Base-by-base conservation (phyloP, 495 filamentous ascomycete species). In the Penicillium cosmopolitanum region DNA sequence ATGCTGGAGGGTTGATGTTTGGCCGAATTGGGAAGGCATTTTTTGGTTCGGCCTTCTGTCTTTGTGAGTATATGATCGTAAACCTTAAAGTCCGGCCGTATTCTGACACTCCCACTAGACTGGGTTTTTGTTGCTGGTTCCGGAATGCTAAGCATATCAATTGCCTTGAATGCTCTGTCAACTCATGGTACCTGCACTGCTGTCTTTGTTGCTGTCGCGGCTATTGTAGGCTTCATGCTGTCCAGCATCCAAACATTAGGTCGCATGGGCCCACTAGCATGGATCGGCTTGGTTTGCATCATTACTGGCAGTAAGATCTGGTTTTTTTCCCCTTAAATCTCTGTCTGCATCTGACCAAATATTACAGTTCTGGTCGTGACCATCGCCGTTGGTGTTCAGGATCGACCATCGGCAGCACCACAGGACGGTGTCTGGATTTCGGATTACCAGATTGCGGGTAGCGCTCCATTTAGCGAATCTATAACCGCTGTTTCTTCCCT, bases 401-500 rank as follows among this genome's bases (percentile, higher is more conserved):
- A 78, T 53, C 69, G 75, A 16, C 76, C 77, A 6, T 64, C 71
- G 3, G 53, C 68, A 7, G 75, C 74, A 12, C 76, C 77, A 0
- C 58, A 62, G 50, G 66, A 62, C 16, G 70, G 61, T 3, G 15
- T 53, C 9, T 79, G 65, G 76, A 50, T 58, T 2, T 64, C 71
- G 3, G 68, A 78, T 52, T 76, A 67, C 47, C 68, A 72, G 33
- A 47, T 77, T 34, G 21, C 75, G 51, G 35, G 50, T 53, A 68
- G 56, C 35, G 62, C 74, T 3, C 58, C 56, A 4, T 77, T 79
- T 50, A 55, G 60, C 10, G 61, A 73, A 15, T 74, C 68, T 19
- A 73, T 91, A 57, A 80, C 86, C 35, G 84, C 86, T 9, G 77
- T 90, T 23, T 82, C 83, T n/a, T 86, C 90, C 65, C 84, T 92